Evolutionary conservation across 1,284 basidiomycete genomes (phyloP).

Genomic region (Cryptococcus sp.): DNA sequence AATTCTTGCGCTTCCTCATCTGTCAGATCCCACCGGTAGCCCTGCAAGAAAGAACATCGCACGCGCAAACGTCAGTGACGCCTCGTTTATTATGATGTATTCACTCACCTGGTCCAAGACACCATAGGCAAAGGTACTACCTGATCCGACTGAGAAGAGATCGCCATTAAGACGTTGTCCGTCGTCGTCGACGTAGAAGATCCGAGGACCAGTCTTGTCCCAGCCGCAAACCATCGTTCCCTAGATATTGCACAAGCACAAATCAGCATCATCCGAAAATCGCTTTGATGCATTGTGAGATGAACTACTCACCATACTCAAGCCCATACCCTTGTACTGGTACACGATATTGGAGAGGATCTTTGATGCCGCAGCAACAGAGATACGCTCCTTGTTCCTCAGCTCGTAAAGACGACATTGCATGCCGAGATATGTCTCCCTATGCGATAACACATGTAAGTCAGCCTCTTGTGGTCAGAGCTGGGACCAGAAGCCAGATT

Average conservation of each 20-base stretch:
- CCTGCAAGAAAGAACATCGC: slow-evolving; percentile 50
- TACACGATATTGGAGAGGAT: slow-evolving; percentile 97
- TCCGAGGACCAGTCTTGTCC: slow-evolving; percentile 98
- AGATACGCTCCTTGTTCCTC: slow-evolving; percentile 95
- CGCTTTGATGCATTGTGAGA: too few species aligned
- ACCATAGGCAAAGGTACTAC: slow-evolving; percentile 97
- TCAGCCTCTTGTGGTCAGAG: too few species aligned
- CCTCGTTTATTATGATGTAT: background rate
- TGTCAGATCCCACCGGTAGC: slow-evolving; percentile 89
- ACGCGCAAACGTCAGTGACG: background rate
- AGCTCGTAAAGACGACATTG: slow-evolving; percentile 97
- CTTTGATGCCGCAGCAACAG: slow-evolving; percentile 97
- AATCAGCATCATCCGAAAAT: slow-evolving; percentile 6
- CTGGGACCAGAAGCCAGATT: too few species aligned
- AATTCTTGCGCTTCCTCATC: slow-evolving; percentile 96
- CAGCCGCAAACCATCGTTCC: slow-evolving; percentile 99
- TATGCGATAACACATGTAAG: slow-evolving; percentile 8
- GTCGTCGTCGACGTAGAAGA: slow-evolving; percentile 99
- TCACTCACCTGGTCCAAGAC: slow-evolving; percentile 80
- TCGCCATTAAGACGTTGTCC: slow-evolving; percentile 94
- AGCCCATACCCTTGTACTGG: slow-evolving; percentile 97
- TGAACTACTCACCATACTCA: slow-evolving; percentile 78
- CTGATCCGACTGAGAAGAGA: slow-evolving; percentile 96
- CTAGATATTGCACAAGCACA: slow-evolving; percentile 52
- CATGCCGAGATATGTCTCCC: slow-evolving; percentile 99